A percentile compares a stretch with the other conserved stretches of the same genome.
Conservation (phyloP, 2,329 filamentous ascomycete species). For the Pezicula carpinea region DNA sequence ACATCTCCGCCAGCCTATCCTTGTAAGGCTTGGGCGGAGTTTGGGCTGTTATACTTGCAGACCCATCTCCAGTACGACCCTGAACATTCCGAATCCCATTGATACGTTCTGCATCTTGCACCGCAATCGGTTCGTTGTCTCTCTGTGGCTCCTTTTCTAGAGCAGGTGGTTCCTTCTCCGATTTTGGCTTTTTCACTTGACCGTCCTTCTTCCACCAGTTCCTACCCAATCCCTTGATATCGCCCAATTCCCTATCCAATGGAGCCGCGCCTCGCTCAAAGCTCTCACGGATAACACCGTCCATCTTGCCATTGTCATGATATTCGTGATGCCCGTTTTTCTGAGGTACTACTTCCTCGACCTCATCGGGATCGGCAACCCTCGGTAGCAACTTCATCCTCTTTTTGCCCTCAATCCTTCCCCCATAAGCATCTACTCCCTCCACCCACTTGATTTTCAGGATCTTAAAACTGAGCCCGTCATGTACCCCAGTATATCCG, state of each 20-base stretch:
- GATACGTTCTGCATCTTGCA: not conserved
- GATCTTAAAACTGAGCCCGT: constrained; percentile 77
- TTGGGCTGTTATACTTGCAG: not conserved
- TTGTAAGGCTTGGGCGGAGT: not conserved
- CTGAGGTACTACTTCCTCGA: constrained; percentile 12
- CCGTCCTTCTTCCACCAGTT: constrained; percentile 19
- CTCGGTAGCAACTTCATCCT: constrained; percentile 18
- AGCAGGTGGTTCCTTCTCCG: not conserved
- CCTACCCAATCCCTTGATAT: constrained; percentile 19
- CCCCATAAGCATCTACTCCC: constrained; percentile 51
- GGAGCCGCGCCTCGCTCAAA: constrained; percentile 11
- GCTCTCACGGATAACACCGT: constrained; percentile 11
- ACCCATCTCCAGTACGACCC: not conserved
- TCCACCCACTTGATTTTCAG: constrained; percentile 79
- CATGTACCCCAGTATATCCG: constrained; percentile 31
- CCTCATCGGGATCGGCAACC: constrained; percentile 13
- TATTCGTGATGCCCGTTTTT: constrained; percentile 9
- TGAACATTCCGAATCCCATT: not conserved
- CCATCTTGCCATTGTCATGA: constrained; percentile 5
- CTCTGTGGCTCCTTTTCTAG: not conserved
- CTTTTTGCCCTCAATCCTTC: constrained; percentile 39
- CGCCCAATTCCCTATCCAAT: constrained; percentile 2
- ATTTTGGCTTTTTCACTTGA: not conserved
- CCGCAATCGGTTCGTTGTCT: not conserved
- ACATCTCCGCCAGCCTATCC: not conserved